Conservation (phyloP, 129 eudicot genomes). For the Artemisia annua region DNA sequence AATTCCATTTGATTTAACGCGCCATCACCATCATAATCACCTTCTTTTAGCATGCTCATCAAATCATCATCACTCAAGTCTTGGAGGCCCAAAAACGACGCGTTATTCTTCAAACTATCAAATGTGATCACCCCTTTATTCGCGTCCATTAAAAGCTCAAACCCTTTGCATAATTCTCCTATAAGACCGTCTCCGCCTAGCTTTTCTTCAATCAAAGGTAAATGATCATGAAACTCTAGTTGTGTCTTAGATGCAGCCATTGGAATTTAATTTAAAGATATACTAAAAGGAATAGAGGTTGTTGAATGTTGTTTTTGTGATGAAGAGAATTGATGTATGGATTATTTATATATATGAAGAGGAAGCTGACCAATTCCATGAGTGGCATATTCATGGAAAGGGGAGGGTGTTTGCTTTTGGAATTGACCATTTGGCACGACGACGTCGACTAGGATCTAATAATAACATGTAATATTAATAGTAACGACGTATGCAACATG, state of each 20-base stretch:
- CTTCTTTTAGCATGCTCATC: slow-evolving; percentile 60
- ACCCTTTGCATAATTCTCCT: slow-evolving; percentile 80
- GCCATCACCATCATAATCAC: slow-evolving; percentile 82
- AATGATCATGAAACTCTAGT: slow-evolving; percentile 48
- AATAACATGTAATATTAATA: no score
- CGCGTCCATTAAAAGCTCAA: slow-evolving; percentile 55
- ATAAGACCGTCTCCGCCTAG: slow-evolving; percentile 80
- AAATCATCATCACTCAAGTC: slow-evolving; percentile 65
- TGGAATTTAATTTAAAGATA: not conserved
- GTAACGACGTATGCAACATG: no score
- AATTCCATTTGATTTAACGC: slow-evolving; percentile 80
- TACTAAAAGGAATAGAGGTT: not conserved
- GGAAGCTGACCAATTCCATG: slow-evolving; percentile 23
- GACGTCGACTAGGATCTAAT: not conserved
- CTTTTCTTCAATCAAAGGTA: slow-evolving; percentile 78
- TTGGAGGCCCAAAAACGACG: slow-evolving; percentile 60
- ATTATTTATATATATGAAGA: slow-evolving; percentile 1
- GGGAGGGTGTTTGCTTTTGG: slow-evolving; percentile 18
- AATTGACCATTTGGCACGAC: not conserved
- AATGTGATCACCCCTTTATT: slow-evolving; percentile 78
- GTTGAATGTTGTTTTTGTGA: not conserved
- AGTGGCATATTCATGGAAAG: slow-evolving; percentile 33
- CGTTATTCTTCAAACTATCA: slow-evolving; percentile 66
- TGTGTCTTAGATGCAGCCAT: slow-evolving; percentile 44
- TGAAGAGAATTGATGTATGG: slow-evolving; percentile 1